Conservation (phyloP, 2,329 filamentous ascomycete genomes). For the Tothia fuscella region DNA sequence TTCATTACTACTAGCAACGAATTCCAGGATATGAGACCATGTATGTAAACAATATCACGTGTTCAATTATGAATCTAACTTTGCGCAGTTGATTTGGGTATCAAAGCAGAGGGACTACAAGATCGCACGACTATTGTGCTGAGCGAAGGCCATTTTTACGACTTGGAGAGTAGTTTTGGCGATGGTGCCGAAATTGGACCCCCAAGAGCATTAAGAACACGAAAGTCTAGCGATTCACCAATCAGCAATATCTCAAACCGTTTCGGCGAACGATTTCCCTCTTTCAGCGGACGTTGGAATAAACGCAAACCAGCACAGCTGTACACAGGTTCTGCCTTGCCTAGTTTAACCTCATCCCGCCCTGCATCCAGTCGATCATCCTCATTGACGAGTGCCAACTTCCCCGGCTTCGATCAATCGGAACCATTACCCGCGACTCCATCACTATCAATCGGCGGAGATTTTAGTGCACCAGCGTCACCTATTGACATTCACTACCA, state of each 20-base stretch:
- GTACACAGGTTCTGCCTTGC: slow-evolving; percentile 23
- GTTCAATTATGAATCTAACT: no score
- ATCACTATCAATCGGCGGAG: slow-evolving; percentile 9
- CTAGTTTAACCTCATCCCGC: slow-evolving; percentile 38
- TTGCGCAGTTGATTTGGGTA: slow-evolving; percentile 6
- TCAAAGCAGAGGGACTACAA: neutral
- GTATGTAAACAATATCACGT: no score
- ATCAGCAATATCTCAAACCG: slow-evolving; percentile 51
- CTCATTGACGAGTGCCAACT: slow-evolving; percentile 54
- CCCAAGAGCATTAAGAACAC: slow-evolving; percentile 42
- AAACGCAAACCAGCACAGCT: slow-evolving; percentile 31
- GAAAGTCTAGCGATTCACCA: slow-evolving; percentile 46
- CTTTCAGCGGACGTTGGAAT: slow-evolving; percentile 43
- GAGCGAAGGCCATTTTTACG: slow-evolving; percentile 47
- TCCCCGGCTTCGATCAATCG: slow-evolving; percentile 28
- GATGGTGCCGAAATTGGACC: slow-evolving; percentile 45
- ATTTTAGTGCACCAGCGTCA: slow-evolving; percentile 17
- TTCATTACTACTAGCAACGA: slow-evolving; percentile 41
- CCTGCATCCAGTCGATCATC: slow-evolving; percentile 66
- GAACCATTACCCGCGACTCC: slow-evolving; percentile 4
- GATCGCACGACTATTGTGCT: slow-evolving; percentile 27
- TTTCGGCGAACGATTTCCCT: slow-evolving; percentile 48
- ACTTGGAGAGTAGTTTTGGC: slow-evolving; percentile 48
- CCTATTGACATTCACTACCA: slow-evolving; percentile 30
- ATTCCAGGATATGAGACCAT: slow-evolving; percentile 40